Conservation (phyloP, 2,329 filamentous ascomycete genomes). For the Metarhizium guizhouense region DNA sequence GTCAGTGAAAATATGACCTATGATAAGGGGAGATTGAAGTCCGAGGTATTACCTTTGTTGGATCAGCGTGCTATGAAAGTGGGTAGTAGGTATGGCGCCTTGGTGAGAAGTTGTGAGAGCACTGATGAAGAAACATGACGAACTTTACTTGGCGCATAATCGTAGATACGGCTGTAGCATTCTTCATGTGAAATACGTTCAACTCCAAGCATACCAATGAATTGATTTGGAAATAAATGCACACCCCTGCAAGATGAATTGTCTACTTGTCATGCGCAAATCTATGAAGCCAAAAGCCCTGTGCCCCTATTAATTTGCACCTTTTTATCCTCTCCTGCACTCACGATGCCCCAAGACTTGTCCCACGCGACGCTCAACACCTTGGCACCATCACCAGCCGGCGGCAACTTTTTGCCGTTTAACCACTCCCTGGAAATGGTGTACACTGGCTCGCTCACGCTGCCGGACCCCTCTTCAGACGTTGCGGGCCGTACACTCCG, state of each 20-base stretch:
- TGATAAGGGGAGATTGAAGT: slow-evolving; percentile 33
- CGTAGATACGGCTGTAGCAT: neutral
- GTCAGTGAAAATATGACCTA: slow-evolving; percentile 40
- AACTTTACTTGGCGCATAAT: neutral
- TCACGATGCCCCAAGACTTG: slow-evolving; percentile 76
- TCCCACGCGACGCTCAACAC: slow-evolving; percentile 89
- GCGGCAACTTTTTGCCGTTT: slow-evolving; percentile 52
- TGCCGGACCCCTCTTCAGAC: slow-evolving; percentile 50
- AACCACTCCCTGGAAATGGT: slow-evolving; percentile 66
- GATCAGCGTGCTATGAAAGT: slow-evolving; percentile 9
- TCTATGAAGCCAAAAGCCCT: slow-evolving; percentile 34
- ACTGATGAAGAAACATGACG: neutral
- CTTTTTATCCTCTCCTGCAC: slow-evolving; percentile 85
- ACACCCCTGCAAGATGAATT: neutral
- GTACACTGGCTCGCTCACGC: slow-evolving; percentile 67
- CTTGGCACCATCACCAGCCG: slow-evolving; percentile 77
- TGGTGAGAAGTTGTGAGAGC: slow-evolving; percentile 17
- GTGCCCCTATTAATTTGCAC: slow-evolving; percentile 80
- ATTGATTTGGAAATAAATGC: neutral
- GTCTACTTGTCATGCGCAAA: neutral
- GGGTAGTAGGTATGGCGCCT: slow-evolving; percentile 15
- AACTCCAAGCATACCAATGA: no score
- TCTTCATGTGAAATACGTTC: no score
- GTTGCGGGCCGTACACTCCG: slow-evolving; percentile 55
- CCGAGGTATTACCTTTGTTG: slow-evolving; percentile 32